A percentile compares a stretch with the other conserved stretches of the same genome.
Evolutionary conservation across 176 grass and related monocot species (phyloP).

Genomic region (Carex myosuroides): DNA sequence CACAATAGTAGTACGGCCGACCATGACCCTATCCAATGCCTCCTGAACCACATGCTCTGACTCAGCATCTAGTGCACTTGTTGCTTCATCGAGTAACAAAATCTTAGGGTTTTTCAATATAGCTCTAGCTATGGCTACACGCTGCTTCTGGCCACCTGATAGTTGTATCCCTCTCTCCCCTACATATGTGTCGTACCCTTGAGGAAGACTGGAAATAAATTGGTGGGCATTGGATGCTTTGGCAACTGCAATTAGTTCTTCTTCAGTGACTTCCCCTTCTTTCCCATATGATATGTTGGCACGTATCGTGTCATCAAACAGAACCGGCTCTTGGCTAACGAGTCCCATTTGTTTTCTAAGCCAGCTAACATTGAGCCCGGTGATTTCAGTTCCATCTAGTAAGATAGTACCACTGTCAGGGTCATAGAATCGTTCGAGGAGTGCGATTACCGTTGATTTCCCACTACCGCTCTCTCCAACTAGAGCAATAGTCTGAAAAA

Average conservation of each 20-base stretch:
- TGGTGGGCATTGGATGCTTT: conserved; percentile 36
- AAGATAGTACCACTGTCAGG: conserved; percentile 32
- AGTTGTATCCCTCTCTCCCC: conserved; percentile 44
- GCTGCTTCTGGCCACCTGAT: conserved; percentile 54
- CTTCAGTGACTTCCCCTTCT: conserved; percentile 32
- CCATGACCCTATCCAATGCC: conserved; percentile 34
- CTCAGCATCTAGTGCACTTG: conserved; percentile 50
- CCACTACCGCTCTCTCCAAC: conserved; percentile 43
- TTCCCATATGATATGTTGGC: conserved; percentile 46
- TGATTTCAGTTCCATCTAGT: conserved; percentile 41
- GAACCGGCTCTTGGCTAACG: conserved; percentile 46
- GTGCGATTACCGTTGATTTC: conserved; percentile 39
- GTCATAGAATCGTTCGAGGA: conserved; percentile 47
- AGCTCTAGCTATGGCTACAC: conserved; percentile 50
- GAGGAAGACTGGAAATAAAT: conserved; percentile 49
- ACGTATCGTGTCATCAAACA: conserved; percentile 39
- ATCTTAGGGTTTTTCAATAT: conserved; percentile 50
- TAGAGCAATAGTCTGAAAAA: conserved; percentile 36
- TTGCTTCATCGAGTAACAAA: conserved; percentile 58
- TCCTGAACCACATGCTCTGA: conserved; percentile 45
- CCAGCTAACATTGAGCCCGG: conserved; percentile 30
- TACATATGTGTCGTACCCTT: conserved; percentile 28
- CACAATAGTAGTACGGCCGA: conserved; percentile 25
- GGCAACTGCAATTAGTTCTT: conserved; percentile 28
- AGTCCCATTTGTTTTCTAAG: conserved; percentile 42